phyloP scores from a whole-genome alignment of 129 eudicot species.

The Flaveria sonorensis region DNA sequence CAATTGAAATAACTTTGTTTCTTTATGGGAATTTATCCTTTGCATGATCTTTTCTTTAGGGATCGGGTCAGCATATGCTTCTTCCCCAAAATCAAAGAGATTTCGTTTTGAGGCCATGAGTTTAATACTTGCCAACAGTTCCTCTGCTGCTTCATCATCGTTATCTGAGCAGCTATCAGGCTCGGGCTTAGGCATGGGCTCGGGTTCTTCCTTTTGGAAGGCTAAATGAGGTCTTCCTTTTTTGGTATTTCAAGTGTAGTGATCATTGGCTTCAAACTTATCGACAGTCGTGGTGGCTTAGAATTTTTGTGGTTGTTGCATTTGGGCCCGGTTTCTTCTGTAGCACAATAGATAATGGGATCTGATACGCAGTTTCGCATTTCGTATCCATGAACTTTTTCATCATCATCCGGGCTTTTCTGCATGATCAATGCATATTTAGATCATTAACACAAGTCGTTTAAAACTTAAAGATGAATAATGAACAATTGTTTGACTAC shows the following conservation, averaged over 20 bases:
- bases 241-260: conserved; percentile 54
- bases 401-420: conserved; percentile 53
- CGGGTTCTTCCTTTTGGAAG: conserved; percentile 43
- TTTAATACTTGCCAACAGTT: conserved; percentile 44
- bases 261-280: conserved; percentile 39
- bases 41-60: conserved; percentile 57
- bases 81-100: conserved; percentile 51
- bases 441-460: background rate
- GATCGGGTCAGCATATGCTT: conserved; percentile 44
- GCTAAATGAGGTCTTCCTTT: conserved; percentile 41
- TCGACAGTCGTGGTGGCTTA: conserved; percentile 23
- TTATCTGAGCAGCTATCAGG: conserved; percentile 42
- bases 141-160: conserved; percentile 61
- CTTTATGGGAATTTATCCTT: conserved; percentile 61
- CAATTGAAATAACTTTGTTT: conserved; percentile 56
- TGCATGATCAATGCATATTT: conserved; percentile 32
- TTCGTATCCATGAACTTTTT: conserved; percentile 25
- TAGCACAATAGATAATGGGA: conserved; percentile 37
- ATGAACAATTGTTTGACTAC: too few relatives aligned
- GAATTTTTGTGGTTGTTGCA: conserved; percentile 25
- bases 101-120: conserved; percentile 54
- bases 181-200: conserved; percentile 9
- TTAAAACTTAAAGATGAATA: too few relatives aligned
- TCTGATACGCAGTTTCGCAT: conserved; percentile 48
- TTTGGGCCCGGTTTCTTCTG: conserved; percentile 32